These are phyloP conservation scores for Ophiorrhiza pumila DNA, from an alignment of 257 asterid species.

Conservation along the genomic window DNA sequence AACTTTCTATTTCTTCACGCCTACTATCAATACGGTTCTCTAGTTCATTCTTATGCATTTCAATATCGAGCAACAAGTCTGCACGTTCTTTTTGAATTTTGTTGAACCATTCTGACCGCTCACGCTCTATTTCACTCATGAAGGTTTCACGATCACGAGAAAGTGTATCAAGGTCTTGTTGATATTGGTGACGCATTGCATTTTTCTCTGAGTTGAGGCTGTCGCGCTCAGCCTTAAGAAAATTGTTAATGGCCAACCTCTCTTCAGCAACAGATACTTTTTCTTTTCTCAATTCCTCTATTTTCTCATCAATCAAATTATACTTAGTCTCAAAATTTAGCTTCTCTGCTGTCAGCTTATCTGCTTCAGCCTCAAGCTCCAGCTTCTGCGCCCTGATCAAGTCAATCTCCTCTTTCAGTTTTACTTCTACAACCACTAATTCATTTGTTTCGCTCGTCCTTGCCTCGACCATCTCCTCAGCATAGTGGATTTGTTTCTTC, in stretches of 20 bases:
- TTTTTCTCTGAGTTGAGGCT: constrained; percentile 68
- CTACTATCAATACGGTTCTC: constrained; percentile 61
- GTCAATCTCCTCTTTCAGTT: constrained; percentile 91
- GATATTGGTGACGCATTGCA: constrained; percentile 60
- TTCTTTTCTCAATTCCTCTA: constrained; percentile 70
- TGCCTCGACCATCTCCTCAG: constrained; percentile 66
- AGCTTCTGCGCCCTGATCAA: constrained; percentile 62
- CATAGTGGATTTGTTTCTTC: constrained; percentile 42
- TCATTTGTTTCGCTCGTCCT: constrained; percentile 79
- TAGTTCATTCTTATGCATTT: constrained; percentile 71
- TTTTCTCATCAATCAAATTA: constrained; percentile 87
- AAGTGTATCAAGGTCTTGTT: constrained; percentile 66
- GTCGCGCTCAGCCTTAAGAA: constrained; percentile 73
- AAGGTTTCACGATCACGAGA: constrained; percentile 76
- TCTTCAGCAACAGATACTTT: constrained; percentile 75
- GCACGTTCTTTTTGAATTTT: constrained; percentile 79
- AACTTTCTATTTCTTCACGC: constrained; percentile 79
- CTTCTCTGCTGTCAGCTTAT: constrained; percentile 70
- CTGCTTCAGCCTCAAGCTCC: constrained; percentile 77
- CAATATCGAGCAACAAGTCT: constrained; percentile 66
- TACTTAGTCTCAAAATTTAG: constrained; percentile 89
- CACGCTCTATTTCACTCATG: constrained; percentile 60
- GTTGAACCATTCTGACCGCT: constrained; percentile 69
- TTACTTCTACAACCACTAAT: constrained; percentile 57
- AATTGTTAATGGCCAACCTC: constrained; percentile 57